phyloP scores from a whole-genome alignment of 345 rosid species.

The Gossypium raimondii region DNA sequence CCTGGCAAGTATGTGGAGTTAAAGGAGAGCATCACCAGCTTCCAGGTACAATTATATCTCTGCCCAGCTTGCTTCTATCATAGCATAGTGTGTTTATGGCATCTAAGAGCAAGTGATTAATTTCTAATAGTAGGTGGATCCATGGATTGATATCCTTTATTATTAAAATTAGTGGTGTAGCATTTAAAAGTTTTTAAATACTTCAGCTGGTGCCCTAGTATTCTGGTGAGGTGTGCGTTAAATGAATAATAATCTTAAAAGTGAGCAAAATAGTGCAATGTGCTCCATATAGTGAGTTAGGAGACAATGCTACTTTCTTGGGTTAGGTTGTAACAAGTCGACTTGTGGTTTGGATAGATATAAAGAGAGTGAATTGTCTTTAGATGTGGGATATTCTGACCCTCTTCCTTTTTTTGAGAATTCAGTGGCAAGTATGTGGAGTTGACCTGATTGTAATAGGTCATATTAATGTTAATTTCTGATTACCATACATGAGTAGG shows the following conservation, averaged over 20 bases:
- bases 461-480: too few species aligned
- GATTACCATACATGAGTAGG: too few species aligned
- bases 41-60: slow-evolving; percentile 56
- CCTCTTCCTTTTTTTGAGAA: not conserved
- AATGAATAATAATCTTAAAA: not conserved
- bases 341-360: not conserved
- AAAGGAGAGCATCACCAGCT: slow-evolving; percentile 81
- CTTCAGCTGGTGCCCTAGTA: not conserved
- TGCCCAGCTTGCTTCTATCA: not conserved
- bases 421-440: too few species aligned
- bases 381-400: not conserved
- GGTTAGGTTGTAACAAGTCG: not conserved
- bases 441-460: too few species aligned
- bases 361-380: not conserved
- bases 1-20: slow-evolving; percentile 96
- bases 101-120: not conserved
- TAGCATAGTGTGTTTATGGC: not conserved
- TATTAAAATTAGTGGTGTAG: not conserved
- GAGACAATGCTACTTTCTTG: not conserved
- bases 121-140: not conserved
- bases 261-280: not conserved
- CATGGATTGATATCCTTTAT: not conserved
- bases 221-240: not conserved
- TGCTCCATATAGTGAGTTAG: not conserved
- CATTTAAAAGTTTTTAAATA: not conserved